phyloP scores from a whole-genome alignment of 768 basidiomycete genomes.

The Hericium rajendrae region DNA sequence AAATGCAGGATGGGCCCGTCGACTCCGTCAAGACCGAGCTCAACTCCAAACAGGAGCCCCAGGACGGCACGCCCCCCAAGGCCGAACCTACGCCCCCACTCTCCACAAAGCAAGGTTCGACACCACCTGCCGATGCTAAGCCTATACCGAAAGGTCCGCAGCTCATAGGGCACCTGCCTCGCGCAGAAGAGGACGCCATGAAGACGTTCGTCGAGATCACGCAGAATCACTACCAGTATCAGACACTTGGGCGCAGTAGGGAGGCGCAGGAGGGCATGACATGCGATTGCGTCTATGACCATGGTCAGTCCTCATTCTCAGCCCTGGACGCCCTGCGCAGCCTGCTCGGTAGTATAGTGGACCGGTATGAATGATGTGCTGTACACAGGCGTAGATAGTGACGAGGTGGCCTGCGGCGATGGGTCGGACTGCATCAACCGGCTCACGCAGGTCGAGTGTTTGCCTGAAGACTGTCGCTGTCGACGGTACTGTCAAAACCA shows the following conservation, averaged over 20 bases:
- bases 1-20: neutral
- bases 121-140: conserved; percentile 11
- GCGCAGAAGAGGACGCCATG: conserved; percentile 65
- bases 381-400: conserved; percentile 46
- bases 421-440: conserved; percentile 89
- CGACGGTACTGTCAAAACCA: conserved; percentile 81
- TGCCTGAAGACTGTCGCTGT: conserved; percentile 84
- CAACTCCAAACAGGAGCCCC: conserved; percentile 11
- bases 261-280: conserved; percentile 89
- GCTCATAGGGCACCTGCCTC: conserved; percentile 74
- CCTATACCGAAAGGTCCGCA: conserved; percentile 35
- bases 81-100: conserved; percentile 24
- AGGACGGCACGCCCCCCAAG: conserved; percentile 19
- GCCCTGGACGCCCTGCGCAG: conserved; percentile 3
- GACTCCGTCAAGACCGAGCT: conserved; percentile 12
- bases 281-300: conserved; percentile 85
- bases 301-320: conserved; percentile 47
- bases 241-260: conserved; percentile 75
- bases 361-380: conserved; percentile 13
- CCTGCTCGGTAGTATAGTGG: neutral
- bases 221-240: conserved; percentile 81
- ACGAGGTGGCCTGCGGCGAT: conserved; percentile 69
- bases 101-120: conserved; percentile 22
- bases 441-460: conserved; percentile 93
- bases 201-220: conserved; percentile 63